Evolutionary conservation across 176 grass and related monocot genomes (phyloP).

Genomic region (Dactylis glomerata): DNA sequence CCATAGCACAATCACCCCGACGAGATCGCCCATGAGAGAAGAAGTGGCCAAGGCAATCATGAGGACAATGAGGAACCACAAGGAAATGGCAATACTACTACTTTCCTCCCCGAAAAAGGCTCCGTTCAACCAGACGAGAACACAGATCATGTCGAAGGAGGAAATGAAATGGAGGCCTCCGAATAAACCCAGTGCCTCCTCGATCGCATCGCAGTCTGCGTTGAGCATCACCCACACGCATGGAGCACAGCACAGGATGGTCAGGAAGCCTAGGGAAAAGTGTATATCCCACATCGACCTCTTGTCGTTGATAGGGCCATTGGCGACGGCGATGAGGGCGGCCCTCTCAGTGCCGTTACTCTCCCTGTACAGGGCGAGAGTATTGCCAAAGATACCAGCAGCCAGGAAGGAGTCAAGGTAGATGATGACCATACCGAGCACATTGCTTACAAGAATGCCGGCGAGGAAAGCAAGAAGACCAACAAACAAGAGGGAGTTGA

Average conservation of each 20-base stretch:
- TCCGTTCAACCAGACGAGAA: background rate
- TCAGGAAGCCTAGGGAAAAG: background rate
- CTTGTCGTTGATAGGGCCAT: too few relatives aligned
- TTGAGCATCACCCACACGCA: background rate
- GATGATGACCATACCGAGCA: background rate
- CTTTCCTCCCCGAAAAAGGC: background rate
- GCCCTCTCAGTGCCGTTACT: background rate
- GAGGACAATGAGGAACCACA: background rate
- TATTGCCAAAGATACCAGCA: background rate
- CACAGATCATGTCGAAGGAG: background rate
- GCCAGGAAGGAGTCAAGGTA: background rate
- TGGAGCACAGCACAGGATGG: background rate
- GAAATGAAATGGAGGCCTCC: background rate
- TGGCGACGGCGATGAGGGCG: background rate
- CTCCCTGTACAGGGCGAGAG: background rate
- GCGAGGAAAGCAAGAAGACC: background rate
- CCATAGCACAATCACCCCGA: too few relatives aligned
- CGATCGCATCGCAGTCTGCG: background rate
- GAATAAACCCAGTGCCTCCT: background rate
- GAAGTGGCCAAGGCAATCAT: background rate
- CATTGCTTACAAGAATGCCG: background rate
- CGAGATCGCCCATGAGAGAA: too few relatives aligned
- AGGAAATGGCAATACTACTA: too few relatives aligned
- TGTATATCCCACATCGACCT: too few relatives aligned
- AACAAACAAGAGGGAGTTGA: background rate